Base-by-base conservation (phyloP, 306 rosid genomes). In the Alnus rubra region DNA sequence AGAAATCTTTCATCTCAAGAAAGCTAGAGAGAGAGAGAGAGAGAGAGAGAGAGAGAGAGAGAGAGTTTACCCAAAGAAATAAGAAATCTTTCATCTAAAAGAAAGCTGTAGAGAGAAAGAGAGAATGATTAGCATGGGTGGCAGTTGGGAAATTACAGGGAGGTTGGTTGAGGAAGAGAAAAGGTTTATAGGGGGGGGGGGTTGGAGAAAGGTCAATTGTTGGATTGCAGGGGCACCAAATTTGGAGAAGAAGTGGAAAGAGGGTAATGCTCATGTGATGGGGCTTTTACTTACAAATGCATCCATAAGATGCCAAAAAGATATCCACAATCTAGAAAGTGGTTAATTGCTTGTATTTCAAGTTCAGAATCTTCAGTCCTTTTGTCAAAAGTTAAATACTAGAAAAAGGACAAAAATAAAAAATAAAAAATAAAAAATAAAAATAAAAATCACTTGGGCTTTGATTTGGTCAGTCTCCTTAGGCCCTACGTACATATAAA, bases 81-180 rank as follows among this genome's bases (percentile, higher is more conserved):
- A 53, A 13, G 58, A 53, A 53, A 15, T 15, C 58, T 53, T 14
- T 15, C 50, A 70, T 31, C 23, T 13, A 42, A 4, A 68, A 23
- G 47, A 59, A 49, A 68, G 69, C 30, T 71, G 65, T 56, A 11
- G 33, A 1, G 33, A 42, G 72, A 54, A 6, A 54, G 7, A 54
- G 42, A 39, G 18, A 44, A 54, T 30, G 73, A 58, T 59, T 58
- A 30, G 31, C 76, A 28, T 16, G 60, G 50, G 23, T 68, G 30
- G 59, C 76, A 33, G 82, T 35, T 85, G 83, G 84, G 59, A 78
- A 74, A 60, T 76, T 62, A 45, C 39, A 2, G 4, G 67, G 30
- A 7, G 42, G 44, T 65, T 79, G 58, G 48, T n/a, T 73, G n/a
- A 72, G 65, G 60, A 59, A 62, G 2, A 45, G 3, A 16, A 19